phyloP scores from a whole-genome alignment of 1,284 basidiomycete genomes.

The Neotropicomus parvogracilis region DNA sequence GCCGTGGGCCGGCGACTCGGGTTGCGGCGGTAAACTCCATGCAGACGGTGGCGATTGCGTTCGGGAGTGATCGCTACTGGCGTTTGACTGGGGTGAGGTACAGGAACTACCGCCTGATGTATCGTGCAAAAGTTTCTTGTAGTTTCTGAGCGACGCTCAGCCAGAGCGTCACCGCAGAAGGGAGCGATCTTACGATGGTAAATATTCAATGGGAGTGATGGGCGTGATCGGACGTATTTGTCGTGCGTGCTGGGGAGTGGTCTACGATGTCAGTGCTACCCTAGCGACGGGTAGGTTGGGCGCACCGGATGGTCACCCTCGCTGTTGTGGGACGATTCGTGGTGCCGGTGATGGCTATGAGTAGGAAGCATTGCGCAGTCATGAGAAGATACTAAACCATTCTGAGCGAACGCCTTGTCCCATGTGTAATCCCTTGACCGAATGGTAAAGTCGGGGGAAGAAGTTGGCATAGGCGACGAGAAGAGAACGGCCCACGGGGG shows the following conservation, averaged over 20 bases:
- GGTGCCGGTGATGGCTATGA: slow-evolving; percentile 29
- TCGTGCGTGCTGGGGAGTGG: slow-evolving; percentile 21
- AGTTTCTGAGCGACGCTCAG: slow-evolving; percentile 28
- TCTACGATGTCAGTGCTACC: slow-evolving; percentile 15
- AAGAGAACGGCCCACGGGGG: slow-evolving; percentile 20
- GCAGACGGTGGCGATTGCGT: slow-evolving; percentile 35
- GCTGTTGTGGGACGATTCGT: slow-evolving; percentile 23
- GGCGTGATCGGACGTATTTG: slow-evolving; percentile 37
- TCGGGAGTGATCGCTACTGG: slow-evolving; percentile 35
- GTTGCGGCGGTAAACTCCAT: slow-evolving; percentile 29
- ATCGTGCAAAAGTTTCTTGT: slow-evolving; percentile 34
- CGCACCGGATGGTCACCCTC: slow-evolving; percentile 30
- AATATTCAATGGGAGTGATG: slow-evolving; percentile 35
- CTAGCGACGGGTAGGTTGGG: background rate
- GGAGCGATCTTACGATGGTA: slow-evolving; percentile 27
- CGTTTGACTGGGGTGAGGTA: slow-evolving; percentile 30
- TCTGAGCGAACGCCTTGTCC: slow-evolving; percentile 36
- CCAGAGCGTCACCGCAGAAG: slow-evolving; percentile 6
- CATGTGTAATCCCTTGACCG: slow-evolving; percentile 36
- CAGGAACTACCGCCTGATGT: slow-evolving; percentile 31
- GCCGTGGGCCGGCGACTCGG: slow-evolving; percentile 26
- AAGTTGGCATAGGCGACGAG: slow-evolving; percentile 31
- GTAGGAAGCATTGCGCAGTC: slow-evolving; percentile 33
- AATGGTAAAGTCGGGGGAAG: slow-evolving; percentile 26
- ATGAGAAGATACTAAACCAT: slow-evolving; percentile 39